Evolutionary conservation across 495 filamentous ascomycete genomes (phyloP).

Genomic region (Letharia lupina): DNA sequence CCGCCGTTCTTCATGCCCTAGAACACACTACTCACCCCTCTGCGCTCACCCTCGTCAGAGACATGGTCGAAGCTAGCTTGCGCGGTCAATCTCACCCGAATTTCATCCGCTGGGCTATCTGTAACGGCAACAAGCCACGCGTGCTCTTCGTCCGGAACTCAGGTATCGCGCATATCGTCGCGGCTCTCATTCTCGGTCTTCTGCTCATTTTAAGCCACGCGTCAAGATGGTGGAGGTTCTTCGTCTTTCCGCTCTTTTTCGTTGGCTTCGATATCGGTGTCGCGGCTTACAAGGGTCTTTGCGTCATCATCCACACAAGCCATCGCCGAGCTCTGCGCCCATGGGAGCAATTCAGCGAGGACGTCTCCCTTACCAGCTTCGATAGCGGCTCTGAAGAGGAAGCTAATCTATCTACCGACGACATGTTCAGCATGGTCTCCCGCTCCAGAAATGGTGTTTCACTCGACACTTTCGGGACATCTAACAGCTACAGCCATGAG

Average conservation of each 20-base stretch:
- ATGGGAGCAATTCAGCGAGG: constrained; percentile 49
- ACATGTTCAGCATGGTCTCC: constrained; percentile 17
- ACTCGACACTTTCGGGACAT: constrained; percentile 44
- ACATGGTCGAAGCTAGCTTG: constrained; percentile 50
- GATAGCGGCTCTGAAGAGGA: constrained; percentile 19
- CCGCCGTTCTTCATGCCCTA: constrained; percentile 51
- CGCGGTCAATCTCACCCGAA: constrained; percentile 66
- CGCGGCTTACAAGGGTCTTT: constrained; percentile 65
- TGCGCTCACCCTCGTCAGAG: constrained; percentile 45
- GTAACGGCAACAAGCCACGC: constrained; percentile 64
- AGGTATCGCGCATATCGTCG: constrained; percentile 44
- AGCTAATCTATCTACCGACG: constrained; percentile 18
- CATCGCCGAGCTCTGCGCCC: constrained; percentile 64
- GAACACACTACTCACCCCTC: constrained; percentile 67
- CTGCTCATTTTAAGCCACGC: constrained; percentile 51
- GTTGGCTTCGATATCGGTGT: constrained; percentile 58
- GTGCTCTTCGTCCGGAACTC: constrained; percentile 56
- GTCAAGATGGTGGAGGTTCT: constrained; percentile 49
- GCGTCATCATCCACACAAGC: constrained; percentile 62
- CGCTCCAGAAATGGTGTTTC: constrained; percentile 16
- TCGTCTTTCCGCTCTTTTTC: constrained; percentile 51
- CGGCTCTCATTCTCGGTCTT: constrained; percentile 42
- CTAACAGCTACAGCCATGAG: constrained; percentile 63
- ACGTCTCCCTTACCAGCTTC: constrained; percentile 14
- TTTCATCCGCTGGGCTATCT: constrained; percentile 72